Evolutionary conservation across 805 yeast genomes (phyloP).

Genomic region (Kazachstania psychrophila): DNA sequence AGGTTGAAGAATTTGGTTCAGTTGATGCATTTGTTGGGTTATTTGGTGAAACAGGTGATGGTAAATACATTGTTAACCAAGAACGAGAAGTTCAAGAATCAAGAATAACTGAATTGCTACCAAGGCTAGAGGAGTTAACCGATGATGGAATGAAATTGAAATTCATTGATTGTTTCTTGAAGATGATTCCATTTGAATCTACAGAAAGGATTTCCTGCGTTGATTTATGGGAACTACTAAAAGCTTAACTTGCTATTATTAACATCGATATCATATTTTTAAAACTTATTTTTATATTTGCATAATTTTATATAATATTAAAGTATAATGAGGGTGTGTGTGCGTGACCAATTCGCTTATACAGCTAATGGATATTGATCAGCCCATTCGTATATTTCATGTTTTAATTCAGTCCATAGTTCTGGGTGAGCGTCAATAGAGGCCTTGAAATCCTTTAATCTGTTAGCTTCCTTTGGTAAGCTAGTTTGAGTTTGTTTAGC

Average conservation of each 20-base stretch:
- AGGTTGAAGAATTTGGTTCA: conserved; percentile 26
- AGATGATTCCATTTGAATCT: conserved; percentile 40
- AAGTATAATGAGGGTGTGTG: too few species aligned
- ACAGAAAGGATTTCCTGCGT: conserved; percentile 28
- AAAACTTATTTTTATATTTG: background rate
- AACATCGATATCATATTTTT: too few species aligned
- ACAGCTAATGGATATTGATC: conserved; percentile 69
- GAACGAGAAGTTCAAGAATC: conserved; percentile 6
- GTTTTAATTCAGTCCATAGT: conserved; percentile 56
- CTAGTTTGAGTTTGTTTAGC: conserved; percentile 67
- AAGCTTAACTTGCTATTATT: too few species aligned
- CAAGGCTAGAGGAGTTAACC: conserved; percentile 14
- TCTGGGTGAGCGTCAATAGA: conserved; percentile 63
- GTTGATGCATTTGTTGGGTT: conserved; percentile 27
- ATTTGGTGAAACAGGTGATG: conserved; percentile 27
- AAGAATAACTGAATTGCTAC: conserved; percentile 13
- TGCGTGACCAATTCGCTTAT: too few species aligned
- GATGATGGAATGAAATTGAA: conserved; percentile 5
- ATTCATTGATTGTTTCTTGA: conserved; percentile 31
- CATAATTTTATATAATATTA: too few species aligned
- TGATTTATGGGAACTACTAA: too few species aligned
- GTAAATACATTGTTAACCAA: conserved; percentile 14
- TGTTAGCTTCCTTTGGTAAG: conserved; percentile 88
- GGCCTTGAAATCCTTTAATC: conserved; percentile 90
- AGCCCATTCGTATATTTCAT: conserved; percentile 86